Conservation (phyloP, 1,284 basidiomycete species). For the Leccinum pachyderme region DNA sequence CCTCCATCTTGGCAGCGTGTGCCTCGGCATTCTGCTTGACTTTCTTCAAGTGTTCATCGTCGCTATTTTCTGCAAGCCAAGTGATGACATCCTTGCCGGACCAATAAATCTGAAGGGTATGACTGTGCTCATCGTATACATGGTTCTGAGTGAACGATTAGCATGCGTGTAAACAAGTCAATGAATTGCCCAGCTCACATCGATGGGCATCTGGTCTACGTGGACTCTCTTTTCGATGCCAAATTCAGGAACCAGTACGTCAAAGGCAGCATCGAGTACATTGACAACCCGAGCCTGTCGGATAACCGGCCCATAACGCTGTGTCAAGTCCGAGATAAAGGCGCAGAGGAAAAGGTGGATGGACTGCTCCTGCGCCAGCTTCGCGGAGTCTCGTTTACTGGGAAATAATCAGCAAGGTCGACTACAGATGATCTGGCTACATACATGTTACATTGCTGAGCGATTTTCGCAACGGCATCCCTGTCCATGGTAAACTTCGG, state of each 20-base stretch:
- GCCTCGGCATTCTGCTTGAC: conserved; percentile 87
- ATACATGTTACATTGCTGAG: conserved; percentile 96
- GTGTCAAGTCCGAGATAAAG: conserved; percentile 89
- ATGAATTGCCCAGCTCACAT: conserved; percentile 51
- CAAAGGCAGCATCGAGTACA: conserved; percentile 94
- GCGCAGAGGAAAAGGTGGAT: conserved; percentile 94
- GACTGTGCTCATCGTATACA: conserved; percentile 89
- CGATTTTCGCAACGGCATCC: conserved; percentile 95
- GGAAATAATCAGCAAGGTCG: conserved; percentile 18
- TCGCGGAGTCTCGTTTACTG: conserved; percentile 87
- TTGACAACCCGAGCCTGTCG: conserved; percentile 91
- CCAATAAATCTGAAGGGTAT: conserved; percentile 91
- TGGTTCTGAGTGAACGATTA: conserved; percentile 60
- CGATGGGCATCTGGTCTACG: conserved; percentile 97
- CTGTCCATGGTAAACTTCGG: conserved; percentile 95
- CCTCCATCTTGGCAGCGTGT: conserved; percentile 84
- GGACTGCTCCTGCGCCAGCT: conserved; percentile 94
- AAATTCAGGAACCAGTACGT: conserved; percentile 91
- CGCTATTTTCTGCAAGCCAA: conserved; percentile 92
- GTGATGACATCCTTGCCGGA: conserved; percentile 88
- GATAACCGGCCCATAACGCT: conserved; percentile 92
- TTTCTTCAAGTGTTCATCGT: conserved; percentile 91
- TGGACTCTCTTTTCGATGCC: conserved; percentile 98
- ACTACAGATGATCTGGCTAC: conserved; percentile 23
- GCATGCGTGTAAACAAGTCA: background rate